A percentile compares a stretch with the other conserved stretches of the same genome.
Evolutionary conservation across 306 rosid species (phyloP).

Genomic region (Datisca glomerata): DNA sequence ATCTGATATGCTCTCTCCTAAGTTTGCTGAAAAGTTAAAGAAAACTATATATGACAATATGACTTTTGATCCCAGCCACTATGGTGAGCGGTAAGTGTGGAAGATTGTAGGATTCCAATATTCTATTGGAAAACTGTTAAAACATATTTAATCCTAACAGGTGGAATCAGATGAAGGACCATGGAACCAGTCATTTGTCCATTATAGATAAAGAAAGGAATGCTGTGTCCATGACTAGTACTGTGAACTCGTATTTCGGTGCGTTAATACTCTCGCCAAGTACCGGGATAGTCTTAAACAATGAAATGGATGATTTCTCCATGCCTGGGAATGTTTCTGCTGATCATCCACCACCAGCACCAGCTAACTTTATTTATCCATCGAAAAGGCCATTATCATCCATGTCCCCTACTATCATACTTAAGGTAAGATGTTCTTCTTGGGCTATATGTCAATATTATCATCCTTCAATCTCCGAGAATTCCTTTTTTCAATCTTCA

Average conservation of each 20-base stretch:
- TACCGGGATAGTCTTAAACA: constrained; percentile 79
- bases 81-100: constrained; percentile 68
- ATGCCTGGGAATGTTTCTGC: constrained; percentile 38
- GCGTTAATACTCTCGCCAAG: constrained; percentile 48
- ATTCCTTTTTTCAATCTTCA: neutral
- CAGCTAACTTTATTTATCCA: constrained; percentile 60
- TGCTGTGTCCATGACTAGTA: constrained; percentile 73
- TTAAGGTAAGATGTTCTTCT: constrained; percentile 34
- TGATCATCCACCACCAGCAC: constrained; percentile 51
- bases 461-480: neutral
- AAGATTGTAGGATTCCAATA: too few species aligned
- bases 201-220: constrained; percentile 43
- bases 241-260: constrained; percentile 63
- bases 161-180: constrained; percentile 73
- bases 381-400: constrained; percentile 78
- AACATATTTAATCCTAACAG: too few species aligned
- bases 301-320: constrained; percentile 88
- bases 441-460: too few species aligned
- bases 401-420: constrained; percentile 71
- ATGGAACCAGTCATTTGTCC: constrained; percentile 73
- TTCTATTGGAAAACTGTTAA: too few species aligned
- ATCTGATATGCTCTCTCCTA: constrained; percentile 65
- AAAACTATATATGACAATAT: constrained; percentile 45
- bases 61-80: constrained; percentile 53
- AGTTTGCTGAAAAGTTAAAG: constrained; percentile 47